Evolutionary conservation across 768 basidiomycete genomes (phyloP), one percentile per base, ranked within the genome.

Genomic region (Naganishia antarctica): DNA sequence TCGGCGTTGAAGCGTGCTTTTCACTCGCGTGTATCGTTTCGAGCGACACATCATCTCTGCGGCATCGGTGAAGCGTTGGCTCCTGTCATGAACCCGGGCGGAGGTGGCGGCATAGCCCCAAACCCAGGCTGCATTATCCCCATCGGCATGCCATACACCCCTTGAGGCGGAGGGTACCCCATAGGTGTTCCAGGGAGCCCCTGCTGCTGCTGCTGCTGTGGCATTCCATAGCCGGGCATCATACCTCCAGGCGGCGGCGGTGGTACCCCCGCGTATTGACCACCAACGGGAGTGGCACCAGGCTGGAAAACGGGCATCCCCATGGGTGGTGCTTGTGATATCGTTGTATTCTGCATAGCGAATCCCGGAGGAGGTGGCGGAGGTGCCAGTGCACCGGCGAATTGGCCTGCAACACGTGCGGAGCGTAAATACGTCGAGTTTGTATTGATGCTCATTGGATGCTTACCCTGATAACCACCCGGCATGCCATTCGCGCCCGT

Each of bases 381-480:
- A 0, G 69, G 49, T 13, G 68, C 60, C 18, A 96, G 82, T 16
- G 83, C 87, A 41, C 91, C 91, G 11, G 91, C 91, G 73, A 91
- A 94, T 78, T 93, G 91, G n/a, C 91, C 91, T 80, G 89, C 86
- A 34, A 72, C 89, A 0, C 85, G 40, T 26, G 13, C 21, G 4
- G 4, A 32, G 1, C 9, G 26, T 12, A 31, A 5, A 44, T 12
- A 13, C 31, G 12, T 62, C 37, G n/a, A 13, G 44, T 32, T 5
- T 41, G 15, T 18, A 26, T 23, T 26, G 21, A 18, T 3, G 15
- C 26, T 43, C 2, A 18, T 2, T 18, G n/a, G 40, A 16, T 11
- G 60, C 71, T 59, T 46, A 71, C 73, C 75, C 69, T 75, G 73
- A 62, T 71, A 74, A 1, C 65, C 63, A 43, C 48, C 53, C 43